These are phyloP conservation scores for Chaetothyriales sp. DNA, from an alignment of 2,329 filamentous ascomycete genomes.

Conservation along the genomic window DNA sequence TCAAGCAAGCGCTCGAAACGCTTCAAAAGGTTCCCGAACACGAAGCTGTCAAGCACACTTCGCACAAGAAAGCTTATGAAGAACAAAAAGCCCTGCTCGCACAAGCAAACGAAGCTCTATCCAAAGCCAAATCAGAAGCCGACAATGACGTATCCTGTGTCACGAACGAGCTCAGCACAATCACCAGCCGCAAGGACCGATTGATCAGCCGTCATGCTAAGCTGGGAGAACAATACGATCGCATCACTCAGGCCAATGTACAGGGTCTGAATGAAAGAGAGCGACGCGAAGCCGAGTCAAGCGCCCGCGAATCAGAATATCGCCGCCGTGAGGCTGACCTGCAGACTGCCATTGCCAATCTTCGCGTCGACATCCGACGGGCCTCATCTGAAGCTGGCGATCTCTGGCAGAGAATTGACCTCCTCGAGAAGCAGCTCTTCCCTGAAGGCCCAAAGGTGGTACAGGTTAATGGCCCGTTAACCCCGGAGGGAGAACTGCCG, in stretches of 20 bases:
- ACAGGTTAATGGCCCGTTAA: constrained; percentile 31
- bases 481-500: constrained; percentile 46
- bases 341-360: constrained; percentile 30
- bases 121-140: constrained; percentile 35
- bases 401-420: constrained; percentile 20
- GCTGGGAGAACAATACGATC: constrained; percentile 47
- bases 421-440: constrained; percentile 13
- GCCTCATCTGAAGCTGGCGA: constrained; percentile 21
- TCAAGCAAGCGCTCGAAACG: constrained; percentile 39
- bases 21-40: constrained; percentile 43
- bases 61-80: constrained; percentile 40
- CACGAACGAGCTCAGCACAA: constrained; percentile 20
- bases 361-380: constrained; percentile 28
- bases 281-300: constrained; percentile 32
- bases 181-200: constrained; percentile 43
- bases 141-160: constrained; percentile 37
- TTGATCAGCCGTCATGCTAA: constrained; percentile 42
- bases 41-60: constrained; percentile 37
- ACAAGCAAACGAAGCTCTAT: constrained; percentile 35
- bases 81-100: constrained; percentile 38
- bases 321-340: constrained; percentile 28
- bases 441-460: constrained; percentile 30
- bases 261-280: constrained; percentile 42
- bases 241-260: constrained; percentile 42
- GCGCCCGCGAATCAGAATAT: constrained; percentile 32